Evolutionary conservation across 441 rosid genomes (phyloP), one percentile per base, ranked within the genome.

Genomic region (Melastoma candidum): DNA sequence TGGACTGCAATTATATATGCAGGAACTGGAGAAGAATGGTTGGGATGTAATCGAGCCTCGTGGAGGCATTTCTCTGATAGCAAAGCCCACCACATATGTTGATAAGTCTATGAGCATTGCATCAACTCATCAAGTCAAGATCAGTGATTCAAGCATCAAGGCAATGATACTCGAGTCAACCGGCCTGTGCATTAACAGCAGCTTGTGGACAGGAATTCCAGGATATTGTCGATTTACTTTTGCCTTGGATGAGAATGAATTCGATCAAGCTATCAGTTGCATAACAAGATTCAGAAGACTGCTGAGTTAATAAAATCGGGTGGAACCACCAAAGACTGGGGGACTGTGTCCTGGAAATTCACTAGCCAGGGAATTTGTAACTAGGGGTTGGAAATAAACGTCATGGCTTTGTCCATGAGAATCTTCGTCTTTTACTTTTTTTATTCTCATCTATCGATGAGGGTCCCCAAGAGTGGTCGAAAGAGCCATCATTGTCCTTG

Each of bases 201-300:
- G 90, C 48, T 63, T 68, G 0, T 87, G 98, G 98, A 85, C 89
- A 0, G 95, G 96, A 57, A 76, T 87, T 17, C 89, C 89, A 0
- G 89, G 90, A 51, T 92, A 85, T 67, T 87, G 96, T 70, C 93
- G 96, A 72, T 87, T 92, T 76, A 63, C 89, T 0, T 36, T 80
- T 47, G 96, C 94, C 14, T 61, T 82, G 71, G 90, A 82, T 66
- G 94, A 80, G 24, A 63, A 63, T 11, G 86, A 85, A 58, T 87
- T 92, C 43, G 81, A 87, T 60, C 78, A 47, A 56, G 96, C 94
- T 49, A 65, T 92, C 78, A 72, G 71, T 52, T 80, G 87, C 72
- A 73, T 92, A 11, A 56, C 56, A 54, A 78, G 77, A 67, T 83
- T 92, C 45, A 68, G 76, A 59, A 78, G 60, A 59, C 60, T 71